Evolutionary conservation across 495 filamentous ascomycete species (phyloP), one percentile per base, ranked within the genome.

Genomic region (Annulohypoxylon moriforme): DNA sequence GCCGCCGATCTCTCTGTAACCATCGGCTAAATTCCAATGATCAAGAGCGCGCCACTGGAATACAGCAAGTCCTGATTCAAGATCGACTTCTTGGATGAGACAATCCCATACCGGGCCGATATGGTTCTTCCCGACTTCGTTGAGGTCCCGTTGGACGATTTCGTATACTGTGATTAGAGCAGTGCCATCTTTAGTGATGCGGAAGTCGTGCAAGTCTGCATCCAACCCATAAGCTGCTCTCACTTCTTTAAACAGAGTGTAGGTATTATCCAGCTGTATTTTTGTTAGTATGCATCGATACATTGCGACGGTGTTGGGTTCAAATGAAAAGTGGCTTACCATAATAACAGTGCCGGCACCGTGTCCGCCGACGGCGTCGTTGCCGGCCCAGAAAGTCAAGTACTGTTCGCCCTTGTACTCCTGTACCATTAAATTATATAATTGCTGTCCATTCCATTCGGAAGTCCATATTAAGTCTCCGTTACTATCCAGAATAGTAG

Each of bases 311-410:
- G 16, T 9, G 18, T 2, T 42, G 2, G 3, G 10, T 33, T 22
- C 9, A 0, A 27, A 33, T 53, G 1, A 10, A 13, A 9, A 14
- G n/a, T n/a, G n/a, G 20, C 80, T 46, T 74, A 86, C 85, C 85
- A 88, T 84, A 42, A 84, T 85, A 47, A 82, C 81, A 40, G 67
- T 64, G 3, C 86, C 86, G 25, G 79, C 78, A 0, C 85, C 85
- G 72, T 86, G 84, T 2, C 82, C 85, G 4, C 75, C 75, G n/a
- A 83, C 69, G 1, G 75, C 73, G 68, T 85, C 82, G 75, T 86
- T 74, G 0, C 85, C 85, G 14, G 78, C 78, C 86, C 85, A 87
- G 60, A 86, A 87, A 0, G 83, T 85, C 40, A 88, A 64, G 73
- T 85, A 85, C 3, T 75, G 73, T 67, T 81, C 72, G 4, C 79